phyloP scores from a whole-genome alignment of 2,329 filamentous ascomycete genomes.

The Cytospora paraplurivora region DNA sequence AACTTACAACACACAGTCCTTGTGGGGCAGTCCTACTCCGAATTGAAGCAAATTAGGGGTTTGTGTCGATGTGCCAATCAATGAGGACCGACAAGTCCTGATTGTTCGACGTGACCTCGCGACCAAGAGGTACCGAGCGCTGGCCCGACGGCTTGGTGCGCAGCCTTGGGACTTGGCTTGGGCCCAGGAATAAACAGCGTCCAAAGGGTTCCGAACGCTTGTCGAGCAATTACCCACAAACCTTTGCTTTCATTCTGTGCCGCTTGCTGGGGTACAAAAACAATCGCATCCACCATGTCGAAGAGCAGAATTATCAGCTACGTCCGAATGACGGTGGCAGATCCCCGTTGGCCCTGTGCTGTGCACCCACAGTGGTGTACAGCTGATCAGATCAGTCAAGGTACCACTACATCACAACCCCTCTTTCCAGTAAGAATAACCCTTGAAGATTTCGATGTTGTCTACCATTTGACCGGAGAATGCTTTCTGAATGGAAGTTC shows the following conservation, averaged over 20 bases:
- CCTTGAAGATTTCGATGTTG: not conserved
- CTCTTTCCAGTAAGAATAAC: not conserved
- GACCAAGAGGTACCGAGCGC: not conserved
- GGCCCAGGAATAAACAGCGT: conserved; percentile 12
- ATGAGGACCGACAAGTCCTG: not conserved
- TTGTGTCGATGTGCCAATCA: conserved; percentile 6
- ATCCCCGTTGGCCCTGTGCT: not conserved
- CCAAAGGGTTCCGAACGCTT: conserved; percentile 2
- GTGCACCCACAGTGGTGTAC: not conserved
- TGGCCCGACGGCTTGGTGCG: conserved; percentile 3
- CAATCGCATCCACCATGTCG: not conserved
- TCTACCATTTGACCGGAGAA: not conserved
- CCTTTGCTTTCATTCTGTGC: not conserved
- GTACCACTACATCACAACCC: not conserved
- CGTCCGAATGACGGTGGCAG: not conserved
- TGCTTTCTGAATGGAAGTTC: not conserved
- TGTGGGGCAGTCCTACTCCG: conserved; percentile 2
- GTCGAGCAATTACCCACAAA: not conserved
- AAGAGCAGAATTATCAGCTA: not conserved
- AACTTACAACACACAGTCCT: conserved; percentile 11
- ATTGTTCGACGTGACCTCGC: not conserved
- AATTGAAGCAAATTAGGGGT: not conserved
- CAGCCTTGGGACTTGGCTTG: conserved; percentile 3
- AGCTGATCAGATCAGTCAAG: not conserved
- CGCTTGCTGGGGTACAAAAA: not conserved